phyloP scores from a whole-genome alignment of 257 asterid species.

The Nicotiana benthamiana region DNA sequence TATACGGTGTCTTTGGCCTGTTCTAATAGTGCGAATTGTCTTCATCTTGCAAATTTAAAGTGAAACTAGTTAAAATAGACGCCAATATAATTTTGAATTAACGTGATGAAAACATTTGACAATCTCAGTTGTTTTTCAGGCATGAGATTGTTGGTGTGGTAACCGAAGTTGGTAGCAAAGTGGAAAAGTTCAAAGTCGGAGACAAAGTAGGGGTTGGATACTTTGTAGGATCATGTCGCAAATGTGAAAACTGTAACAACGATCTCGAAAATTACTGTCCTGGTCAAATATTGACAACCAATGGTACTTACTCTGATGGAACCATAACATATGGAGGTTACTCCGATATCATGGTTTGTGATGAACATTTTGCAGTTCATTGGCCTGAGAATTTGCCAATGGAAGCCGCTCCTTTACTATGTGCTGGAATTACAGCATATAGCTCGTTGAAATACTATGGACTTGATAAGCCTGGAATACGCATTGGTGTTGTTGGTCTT shows the following conservation, averaged over 20 bases:
- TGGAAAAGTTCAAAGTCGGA: conserved; percentile 35
- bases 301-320: conserved; percentile 15
- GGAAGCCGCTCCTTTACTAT: conserved; percentile 39
- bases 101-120: neutral
- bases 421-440: conserved; percentile 47
- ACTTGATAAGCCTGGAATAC: conserved; percentile 39
- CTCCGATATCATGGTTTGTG: conserved; percentile 33
- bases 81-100: neutral
- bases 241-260: conserved; percentile 16
- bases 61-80: neutral
- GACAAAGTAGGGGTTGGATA: conserved; percentile 47
- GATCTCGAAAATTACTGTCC: conserved; percentile 33
- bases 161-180: conserved; percentile 40
- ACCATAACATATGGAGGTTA: conserved; percentile 36
- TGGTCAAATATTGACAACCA: neutral
- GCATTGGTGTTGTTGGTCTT: conserved; percentile 45
- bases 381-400: conserved; percentile 46
- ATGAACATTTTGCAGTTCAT: conserved; percentile 34
- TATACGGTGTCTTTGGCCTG: no score
- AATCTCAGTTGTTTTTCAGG: conserved; percentile 12
- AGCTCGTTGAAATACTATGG: conserved; percentile 32
- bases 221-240: conserved; percentile 28
- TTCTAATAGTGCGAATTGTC: no score
- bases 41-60: neutral
- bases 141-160: conserved; percentile 43